A percentile compares a stretch with the other conserved stretches of the same genome.
These are phyloP conservation scores for Alternaria burnsii DNA, from an alignment of 2,329 filamentous ascomycete species.

Conservation along the genomic window DNA sequence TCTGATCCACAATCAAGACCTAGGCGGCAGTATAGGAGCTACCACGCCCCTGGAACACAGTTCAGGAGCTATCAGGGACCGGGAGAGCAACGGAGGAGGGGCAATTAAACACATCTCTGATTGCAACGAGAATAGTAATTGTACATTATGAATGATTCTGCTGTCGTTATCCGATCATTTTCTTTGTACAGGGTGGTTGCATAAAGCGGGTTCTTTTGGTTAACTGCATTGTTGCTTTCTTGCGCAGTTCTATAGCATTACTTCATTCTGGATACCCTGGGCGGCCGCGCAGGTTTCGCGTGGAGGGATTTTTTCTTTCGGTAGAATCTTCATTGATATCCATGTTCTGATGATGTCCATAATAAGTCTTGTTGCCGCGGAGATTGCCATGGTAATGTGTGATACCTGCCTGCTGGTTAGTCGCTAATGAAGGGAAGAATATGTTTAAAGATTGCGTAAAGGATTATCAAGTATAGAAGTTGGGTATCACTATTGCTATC, in stretches of 20 bases:
- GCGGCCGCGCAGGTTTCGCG: background rate
- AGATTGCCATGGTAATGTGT: background rate
- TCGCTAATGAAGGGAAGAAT: no score
- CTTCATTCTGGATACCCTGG: background rate
- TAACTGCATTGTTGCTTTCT: background rate
- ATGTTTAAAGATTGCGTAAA: background rate
- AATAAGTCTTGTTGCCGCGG: background rate
- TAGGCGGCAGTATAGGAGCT: slow-evolving; percentile 41
- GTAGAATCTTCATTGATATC: background rate
- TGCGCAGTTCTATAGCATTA: background rate
- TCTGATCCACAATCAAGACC: slow-evolving; percentile 37
- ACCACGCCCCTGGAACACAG: slow-evolving; percentile 46
- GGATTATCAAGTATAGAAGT: background rate
- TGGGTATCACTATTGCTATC: background rate
- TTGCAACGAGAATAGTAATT: background rate
- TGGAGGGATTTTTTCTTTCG: background rate
- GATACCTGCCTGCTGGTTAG: background rate
- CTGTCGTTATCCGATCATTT: background rate
- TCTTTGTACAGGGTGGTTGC: background rate
- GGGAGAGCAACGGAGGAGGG: slow-evolving; percentile 33
- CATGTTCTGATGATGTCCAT: background rate
- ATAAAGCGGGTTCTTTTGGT: background rate
- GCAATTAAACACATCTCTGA: slow-evolving; percentile 19
- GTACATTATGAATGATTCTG: background rate
- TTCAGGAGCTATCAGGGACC: slow-evolving; percentile 47